Evolutionary conservation across 306 rosid species (phyloP).

Genomic region (Ammopiptanthus mongolicus): DNA sequence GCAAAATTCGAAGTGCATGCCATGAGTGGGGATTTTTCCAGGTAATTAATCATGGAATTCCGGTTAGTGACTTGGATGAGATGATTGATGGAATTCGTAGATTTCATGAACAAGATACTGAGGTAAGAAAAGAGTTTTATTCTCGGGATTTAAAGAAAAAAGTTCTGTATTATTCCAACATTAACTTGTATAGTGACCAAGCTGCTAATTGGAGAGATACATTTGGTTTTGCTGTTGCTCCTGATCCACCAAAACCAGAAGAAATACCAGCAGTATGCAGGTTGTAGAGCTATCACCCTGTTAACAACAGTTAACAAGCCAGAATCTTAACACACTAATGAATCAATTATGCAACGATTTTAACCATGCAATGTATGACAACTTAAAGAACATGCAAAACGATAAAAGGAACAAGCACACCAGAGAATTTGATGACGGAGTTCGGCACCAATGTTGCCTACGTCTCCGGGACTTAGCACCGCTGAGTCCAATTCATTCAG

Average conservation of each 20-base stretch:
- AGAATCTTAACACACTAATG: too few relatives aligned
- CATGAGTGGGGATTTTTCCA: constrained; percentile 48
- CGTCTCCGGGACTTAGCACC: too few relatives aligned
- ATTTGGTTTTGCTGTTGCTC: constrained; percentile 24
- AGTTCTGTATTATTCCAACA: constrained; percentile 33
- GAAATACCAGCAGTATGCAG: constrained; percentile 30
- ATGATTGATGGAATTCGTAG: constrained; percentile 29
- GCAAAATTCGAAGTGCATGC: constrained; percentile 15
- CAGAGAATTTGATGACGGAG: too few relatives aligned
- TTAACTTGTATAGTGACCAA: constrained; percentile 24
- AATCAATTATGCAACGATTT: too few relatives aligned
- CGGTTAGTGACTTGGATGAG: constrained; percentile 22
- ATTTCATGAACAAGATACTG: constrained; percentile 45
- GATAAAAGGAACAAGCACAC: too few relatives aligned
- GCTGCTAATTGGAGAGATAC: constrained; percentile 62
- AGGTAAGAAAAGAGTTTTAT: constrained; percentile 25
- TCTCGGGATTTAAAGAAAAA: constrained; percentile 8
- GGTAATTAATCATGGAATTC: constrained; percentile 43
- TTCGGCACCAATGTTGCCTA: too few relatives aligned
- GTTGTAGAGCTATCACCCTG: too few relatives aligned
- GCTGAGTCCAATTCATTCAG: too few relatives aligned
- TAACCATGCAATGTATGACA: too few relatives aligned
- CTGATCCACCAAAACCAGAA: constrained; percentile 28
- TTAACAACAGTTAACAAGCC: too few relatives aligned
- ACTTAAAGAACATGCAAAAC: too few relatives aligned